Evolutionary conservation across 257 asterid genomes (phyloP).

Genomic region (Rhazya stricta): DNA sequence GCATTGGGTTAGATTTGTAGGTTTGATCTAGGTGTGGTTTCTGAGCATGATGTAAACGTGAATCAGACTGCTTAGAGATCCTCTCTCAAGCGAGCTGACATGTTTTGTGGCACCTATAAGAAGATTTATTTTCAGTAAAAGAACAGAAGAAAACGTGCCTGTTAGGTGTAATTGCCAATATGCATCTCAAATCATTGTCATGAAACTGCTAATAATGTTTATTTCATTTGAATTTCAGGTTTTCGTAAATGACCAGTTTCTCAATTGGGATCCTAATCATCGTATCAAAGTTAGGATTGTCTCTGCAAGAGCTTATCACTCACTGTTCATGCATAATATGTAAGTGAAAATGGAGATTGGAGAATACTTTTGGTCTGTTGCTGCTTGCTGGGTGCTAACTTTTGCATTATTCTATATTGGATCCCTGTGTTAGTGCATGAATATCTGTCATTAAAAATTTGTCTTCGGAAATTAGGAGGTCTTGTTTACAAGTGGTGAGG

Average conservation of each 20-base stretch:
- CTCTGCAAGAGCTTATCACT: constrained; percentile 93
- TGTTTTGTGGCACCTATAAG: background rate
- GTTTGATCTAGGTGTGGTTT: background rate
- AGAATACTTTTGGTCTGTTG: background rate
- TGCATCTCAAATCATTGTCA: too few relatives aligned
- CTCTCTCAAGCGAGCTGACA: background rate
- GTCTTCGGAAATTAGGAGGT: background rate
- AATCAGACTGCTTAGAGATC: background rate
- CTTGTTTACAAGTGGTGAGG: background rate
- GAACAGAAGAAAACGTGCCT: too few relatives aligned
- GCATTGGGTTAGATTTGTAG: background rate
- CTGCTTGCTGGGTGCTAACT: background rate
- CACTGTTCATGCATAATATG: constrained; percentile 97
- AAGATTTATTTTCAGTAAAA: background rate
- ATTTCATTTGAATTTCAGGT: constrained; percentile 38
- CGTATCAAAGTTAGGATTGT: constrained; percentile 91
- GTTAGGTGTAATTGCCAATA: too few relatives aligned
- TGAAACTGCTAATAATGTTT: background rate
- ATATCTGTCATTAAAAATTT: constrained; percentile 9
- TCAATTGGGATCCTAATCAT: constrained; percentile 86
- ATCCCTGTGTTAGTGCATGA: background rate
- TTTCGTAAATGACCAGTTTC: constrained; percentile 83
- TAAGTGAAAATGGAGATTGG: constrained; percentile 28
- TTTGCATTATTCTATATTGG: background rate
- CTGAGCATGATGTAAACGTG: background rate